A percentile compares a stretch with the other conserved stretches of the same genome.
These are phyloP conservation scores for Vigna nakashimae DNA, from an alignment of 306 rosid species.

Conservation along the genomic window DNA sequence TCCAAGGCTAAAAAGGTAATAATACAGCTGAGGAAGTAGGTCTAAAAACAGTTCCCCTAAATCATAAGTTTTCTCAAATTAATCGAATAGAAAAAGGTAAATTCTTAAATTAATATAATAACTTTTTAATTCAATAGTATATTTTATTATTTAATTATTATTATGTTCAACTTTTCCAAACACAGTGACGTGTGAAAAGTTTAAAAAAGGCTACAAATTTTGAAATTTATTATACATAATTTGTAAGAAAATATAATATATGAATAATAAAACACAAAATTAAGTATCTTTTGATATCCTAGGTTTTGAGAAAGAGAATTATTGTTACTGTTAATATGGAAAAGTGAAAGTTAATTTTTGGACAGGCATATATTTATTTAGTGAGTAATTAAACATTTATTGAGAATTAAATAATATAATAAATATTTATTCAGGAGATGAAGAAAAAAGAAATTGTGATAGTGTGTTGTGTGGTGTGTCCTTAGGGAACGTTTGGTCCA, in stretches of 20 bases:
- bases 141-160: too few relatives aligned
- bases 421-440: not conserved
- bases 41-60: not conserved
- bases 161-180: too few relatives aligned
- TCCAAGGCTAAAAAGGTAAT: not conserved
- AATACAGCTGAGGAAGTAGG: not conserved
- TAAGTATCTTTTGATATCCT: too few relatives aligned
- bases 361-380: not conserved
- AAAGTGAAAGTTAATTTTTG: not conserved
- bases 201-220: too few relatives aligned
- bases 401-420: not conserved
- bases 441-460: not conserved
- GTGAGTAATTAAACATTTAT: not conserved
- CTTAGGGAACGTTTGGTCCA: slow-evolving; percentile 54
- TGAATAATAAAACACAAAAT: too few relatives aligned
- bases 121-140: not conserved
- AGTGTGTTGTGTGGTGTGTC: slow-evolving; percentile 33
- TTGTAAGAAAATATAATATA: too few relatives aligned
- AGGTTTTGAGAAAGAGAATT: too few relatives aligned
- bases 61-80: not conserved
- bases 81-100: too few relatives aligned
- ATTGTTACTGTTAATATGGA: too few relatives aligned
- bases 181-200: too few relatives aligned
- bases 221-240: too few relatives aligned
- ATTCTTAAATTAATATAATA: too few relatives aligned